Evolutionary conservation across 345 rosid genomes (phyloP).

Genomic region (Triadica sebifera): DNA sequence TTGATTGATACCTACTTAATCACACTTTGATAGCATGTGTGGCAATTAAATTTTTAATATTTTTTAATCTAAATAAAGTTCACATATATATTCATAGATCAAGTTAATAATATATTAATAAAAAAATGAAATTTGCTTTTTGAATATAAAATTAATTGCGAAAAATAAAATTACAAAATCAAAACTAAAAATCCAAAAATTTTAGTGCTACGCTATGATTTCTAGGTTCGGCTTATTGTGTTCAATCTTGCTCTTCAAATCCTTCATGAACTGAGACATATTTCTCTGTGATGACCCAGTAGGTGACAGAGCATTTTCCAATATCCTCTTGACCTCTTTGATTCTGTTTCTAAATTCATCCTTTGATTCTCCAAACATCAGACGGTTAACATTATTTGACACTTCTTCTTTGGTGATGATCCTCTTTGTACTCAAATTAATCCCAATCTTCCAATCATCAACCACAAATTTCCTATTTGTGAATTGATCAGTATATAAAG

Average conservation of each 20-base stretch:
- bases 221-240: not conserved
- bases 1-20: too few species aligned
- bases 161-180: too few species aligned
- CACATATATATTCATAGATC: too few species aligned
- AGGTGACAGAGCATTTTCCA: conserved; percentile 40
- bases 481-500: conserved; percentile 75
- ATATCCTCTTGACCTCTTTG: conserved; percentile 40
- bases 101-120: too few species aligned
- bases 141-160: too few species aligned
- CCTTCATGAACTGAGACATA: conserved; percentile 42
- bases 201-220: too few species aligned
- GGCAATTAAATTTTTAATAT: too few species aligned
- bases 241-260: conserved; percentile 33
- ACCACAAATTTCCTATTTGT: conserved; percentile 76
- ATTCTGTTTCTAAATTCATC: conserved; percentile 33
- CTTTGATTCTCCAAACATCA: conserved; percentile 48
- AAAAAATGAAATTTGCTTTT: too few species aligned
- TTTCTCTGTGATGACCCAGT: conserved; percentile 52
- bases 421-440: conserved; percentile 44
- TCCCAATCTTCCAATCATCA: conserved; percentile 79
- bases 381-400: conserved; percentile 36
- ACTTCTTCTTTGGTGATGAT: conserved; percentile 43
- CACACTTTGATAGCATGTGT: too few species aligned
- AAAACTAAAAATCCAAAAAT: too few species aligned
- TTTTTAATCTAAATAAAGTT: too few species aligned